Conservation (phyloP, 441 rosid genomes). For the Aquilaria agallochum region DNA sequence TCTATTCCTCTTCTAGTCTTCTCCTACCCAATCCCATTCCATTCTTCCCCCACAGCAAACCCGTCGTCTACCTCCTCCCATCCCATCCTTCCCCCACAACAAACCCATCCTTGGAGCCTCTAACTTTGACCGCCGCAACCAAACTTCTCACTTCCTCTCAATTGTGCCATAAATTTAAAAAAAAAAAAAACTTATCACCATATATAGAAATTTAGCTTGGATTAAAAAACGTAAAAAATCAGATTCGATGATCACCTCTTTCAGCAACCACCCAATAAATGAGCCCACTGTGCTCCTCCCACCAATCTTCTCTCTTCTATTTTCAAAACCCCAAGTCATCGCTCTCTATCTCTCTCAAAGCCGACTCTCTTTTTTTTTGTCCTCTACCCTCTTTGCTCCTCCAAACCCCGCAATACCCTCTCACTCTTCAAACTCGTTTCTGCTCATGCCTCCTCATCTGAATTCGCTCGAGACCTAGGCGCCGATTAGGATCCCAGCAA, state of each 20-base stretch:
- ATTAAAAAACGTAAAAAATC: no score
- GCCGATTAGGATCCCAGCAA: constrained; percentile 18
- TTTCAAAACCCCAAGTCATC: constrained; percentile 10
- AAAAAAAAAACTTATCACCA: no score
- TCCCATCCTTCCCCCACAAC: no score
- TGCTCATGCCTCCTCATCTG: constrained; percentile 23
- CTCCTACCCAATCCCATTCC: no score
- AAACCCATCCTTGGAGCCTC: no score
- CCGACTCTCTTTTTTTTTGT: constrained; percentile 7
- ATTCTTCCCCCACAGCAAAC: no score
- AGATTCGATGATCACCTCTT: neutral
- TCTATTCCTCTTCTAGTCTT: no score
- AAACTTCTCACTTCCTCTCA: no score
- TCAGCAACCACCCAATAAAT: constrained; percentile 15
- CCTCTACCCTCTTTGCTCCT: constrained; percentile 17
- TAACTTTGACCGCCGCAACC: no score
- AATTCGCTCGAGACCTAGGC: constrained; percentile 13
- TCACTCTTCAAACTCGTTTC: constrained; percentile 24
- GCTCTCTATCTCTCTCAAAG: constrained; percentile 9
- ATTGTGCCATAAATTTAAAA: no score
- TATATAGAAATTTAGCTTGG: no score
- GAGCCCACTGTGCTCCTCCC: constrained; percentile 43
- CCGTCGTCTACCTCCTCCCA: no score
- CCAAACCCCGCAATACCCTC: constrained; percentile 14
- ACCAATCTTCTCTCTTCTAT: constrained; percentile 30